Conservation (phyloP, 2,329 filamentous ascomycete genomes). For the Colletotrichum sp. region DNA sequence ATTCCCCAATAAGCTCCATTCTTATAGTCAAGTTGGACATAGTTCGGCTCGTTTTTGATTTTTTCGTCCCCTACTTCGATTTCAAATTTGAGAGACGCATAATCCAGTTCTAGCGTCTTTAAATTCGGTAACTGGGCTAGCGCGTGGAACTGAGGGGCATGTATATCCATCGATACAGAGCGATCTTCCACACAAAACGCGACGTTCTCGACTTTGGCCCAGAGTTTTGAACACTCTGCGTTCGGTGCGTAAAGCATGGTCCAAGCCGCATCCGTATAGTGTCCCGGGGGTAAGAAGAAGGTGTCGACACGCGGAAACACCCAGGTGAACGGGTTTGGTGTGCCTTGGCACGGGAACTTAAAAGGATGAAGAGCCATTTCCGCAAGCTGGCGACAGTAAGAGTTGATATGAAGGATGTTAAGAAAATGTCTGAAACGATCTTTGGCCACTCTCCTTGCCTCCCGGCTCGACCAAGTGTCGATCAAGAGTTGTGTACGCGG, state of each 20-base stretch:
- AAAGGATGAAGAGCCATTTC: background rate
- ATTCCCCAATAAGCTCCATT: background rate
- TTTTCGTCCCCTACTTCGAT: background rate
- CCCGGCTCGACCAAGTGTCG: background rate
- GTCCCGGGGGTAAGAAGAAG: background rate
- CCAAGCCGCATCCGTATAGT: background rate
- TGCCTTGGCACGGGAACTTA: background rate
- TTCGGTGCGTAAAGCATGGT: background rate
- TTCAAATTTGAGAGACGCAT: background rate
- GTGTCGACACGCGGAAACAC: background rate
- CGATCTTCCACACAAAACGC: background rate
- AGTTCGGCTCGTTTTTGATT: background rate
- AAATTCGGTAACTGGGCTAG: background rate
- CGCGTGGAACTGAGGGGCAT: background rate
- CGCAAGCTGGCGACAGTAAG: background rate
- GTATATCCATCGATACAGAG: background rate
- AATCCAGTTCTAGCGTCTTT: background rate
- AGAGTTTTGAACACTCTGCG: background rate
- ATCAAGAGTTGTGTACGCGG: background rate
- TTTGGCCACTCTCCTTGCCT: background rate
- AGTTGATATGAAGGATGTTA: background rate
- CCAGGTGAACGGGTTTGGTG: background rate
- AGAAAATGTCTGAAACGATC: background rate
- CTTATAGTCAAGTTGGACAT: background rate
- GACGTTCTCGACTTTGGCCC: background rate